phyloP scores from a whole-genome alignment of 2,329 filamentous ascomycete genomes.

The Rhynchosporium secalis region DNA sequence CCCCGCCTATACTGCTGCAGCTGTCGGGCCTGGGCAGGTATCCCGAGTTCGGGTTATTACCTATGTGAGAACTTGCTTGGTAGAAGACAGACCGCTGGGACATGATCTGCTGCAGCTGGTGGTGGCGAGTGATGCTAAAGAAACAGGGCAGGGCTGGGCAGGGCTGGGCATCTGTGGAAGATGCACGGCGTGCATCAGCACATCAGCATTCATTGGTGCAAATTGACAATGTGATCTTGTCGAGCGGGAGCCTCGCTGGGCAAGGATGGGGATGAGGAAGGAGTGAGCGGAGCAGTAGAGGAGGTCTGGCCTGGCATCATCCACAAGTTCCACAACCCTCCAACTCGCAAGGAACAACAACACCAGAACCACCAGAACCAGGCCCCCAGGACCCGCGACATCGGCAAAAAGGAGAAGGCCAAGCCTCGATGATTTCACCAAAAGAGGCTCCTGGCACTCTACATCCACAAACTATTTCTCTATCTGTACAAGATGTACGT shows the following conservation, averaged over 20 bases:
- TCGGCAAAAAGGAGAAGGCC: background rate
- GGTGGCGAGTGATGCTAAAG: constrained; percentile 5
- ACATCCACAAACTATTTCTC: background rate
- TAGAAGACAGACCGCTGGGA: background rate
- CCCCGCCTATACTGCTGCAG: constrained; percentile 3
- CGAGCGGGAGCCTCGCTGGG: background rate
- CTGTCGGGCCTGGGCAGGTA: constrained; percentile 8
- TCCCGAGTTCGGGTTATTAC: constrained; percentile 6
- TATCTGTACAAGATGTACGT: background rate
- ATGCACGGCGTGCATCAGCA: background rate
- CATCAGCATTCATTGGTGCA: constrained; percentile 2
- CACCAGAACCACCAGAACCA: background rate
- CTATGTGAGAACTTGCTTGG: background rate
- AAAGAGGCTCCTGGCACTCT: background rate
- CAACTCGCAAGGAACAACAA: background rate
- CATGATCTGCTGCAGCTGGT: constrained; percentile 7
- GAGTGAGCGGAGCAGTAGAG: background rate
- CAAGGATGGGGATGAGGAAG: background rate
- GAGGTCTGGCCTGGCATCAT: background rate
- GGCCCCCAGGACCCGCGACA: background rate
- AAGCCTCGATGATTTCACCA: constrained; percentile 1
- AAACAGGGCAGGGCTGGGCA: constrained; percentile 8
- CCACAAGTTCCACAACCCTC: background rate
- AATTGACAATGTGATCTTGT: constrained; percentile 2
- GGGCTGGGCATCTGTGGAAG: constrained; percentile 3